Percentiles rank a stretch among this genome's conserved stretches.
Conservation (phyloP, 352 stramenopile genomes). For the Phytophthora capsici region DNA sequence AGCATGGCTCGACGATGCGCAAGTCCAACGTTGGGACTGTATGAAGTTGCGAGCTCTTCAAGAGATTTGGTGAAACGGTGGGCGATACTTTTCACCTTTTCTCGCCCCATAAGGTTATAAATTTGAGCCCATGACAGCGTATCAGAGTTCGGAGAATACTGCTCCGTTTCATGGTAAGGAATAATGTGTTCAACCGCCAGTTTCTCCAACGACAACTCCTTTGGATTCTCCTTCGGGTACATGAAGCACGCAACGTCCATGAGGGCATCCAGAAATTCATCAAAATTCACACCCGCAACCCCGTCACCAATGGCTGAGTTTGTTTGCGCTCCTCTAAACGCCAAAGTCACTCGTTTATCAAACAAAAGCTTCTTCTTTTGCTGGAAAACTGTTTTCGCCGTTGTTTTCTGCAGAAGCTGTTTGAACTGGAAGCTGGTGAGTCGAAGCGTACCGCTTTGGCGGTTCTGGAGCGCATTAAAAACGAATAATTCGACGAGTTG, state of each 20-base stretch:
- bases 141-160: constrained; percentile 11
- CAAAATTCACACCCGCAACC: constrained; percentile 45
- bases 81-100: constrained; percentile 37
- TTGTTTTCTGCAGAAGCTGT: constrained; percentile 52
- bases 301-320: constrained; percentile 26
- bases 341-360: constrained; percentile 38
- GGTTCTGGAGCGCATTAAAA: constrained; percentile 63
- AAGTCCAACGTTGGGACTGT: constrained; percentile 49
- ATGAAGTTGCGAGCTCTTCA: constrained; percentile 49
- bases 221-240: constrained; percentile 40
- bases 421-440: constrained; percentile 80
- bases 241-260: constrained; percentile 55
- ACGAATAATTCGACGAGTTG: constrained; percentile 74
- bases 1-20: constrained; percentile 39
- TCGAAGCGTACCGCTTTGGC: constrained; percentile 41
- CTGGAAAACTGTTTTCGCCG: constrained; percentile 18
- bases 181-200: constrained; percentile 47
- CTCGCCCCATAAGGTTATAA: constrained; percentile 34
- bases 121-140: constrained; percentile 52
- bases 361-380: constrained; percentile 53
- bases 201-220: constrained; percentile 48
- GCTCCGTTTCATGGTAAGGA: constrained; percentile 43
- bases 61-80: constrained; percentile 55
- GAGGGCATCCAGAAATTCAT: constrained; percentile 68
- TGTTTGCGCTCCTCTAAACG: constrained; percentile 30